These are phyloP conservation scores for Umbelopsis vinacea DNA, from an alignment of 192 early-diverging fungal genomes.

Conservation along the genomic window DNA sequence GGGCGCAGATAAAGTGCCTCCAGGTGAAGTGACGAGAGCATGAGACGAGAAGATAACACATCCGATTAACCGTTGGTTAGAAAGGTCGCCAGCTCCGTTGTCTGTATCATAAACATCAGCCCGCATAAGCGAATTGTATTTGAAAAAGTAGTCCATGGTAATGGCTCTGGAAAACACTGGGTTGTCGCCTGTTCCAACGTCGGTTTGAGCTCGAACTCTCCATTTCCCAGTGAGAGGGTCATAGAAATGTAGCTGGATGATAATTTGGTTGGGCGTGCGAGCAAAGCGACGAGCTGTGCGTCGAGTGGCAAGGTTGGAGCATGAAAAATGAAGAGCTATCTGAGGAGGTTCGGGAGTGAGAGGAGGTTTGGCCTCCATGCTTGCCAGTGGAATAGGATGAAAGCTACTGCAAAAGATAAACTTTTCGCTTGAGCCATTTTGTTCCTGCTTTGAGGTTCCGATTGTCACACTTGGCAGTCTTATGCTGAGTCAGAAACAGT, in stretches of 20 bases:
- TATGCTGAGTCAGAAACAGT: background rate
- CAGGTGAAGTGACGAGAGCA: conserved; percentile 1
- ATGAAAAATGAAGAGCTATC: conserved; percentile 20
- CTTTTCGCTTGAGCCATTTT: too few relatives aligned
- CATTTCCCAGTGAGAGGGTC: conserved; percentile 16
- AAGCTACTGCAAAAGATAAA: background rate
- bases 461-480: background rate
- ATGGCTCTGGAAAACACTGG: conserved; percentile 19
- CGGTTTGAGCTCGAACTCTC: conserved; percentile 12
- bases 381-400: background rate
- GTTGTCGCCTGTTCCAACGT: conserved; percentile 9
- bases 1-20: background rate
- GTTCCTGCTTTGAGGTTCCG: conserved; percentile 2
- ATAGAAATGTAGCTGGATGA: conserved; percentile 15
- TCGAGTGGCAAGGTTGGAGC: conserved; percentile 9
- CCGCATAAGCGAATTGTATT: conserved; percentile 10
- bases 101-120: conserved; percentile 21
- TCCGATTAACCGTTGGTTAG: conserved; percentile 11
- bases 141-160: conserved; percentile 21
- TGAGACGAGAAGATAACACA: conserved; percentile 4
- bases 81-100: background rate
- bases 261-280: background rate
- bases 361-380: conserved; percentile 11
- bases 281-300: background rate
- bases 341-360: conserved; percentile 17